Evolutionary conservation across 1,139 yeast species (phyloP), one percentile per base, ranked within the genome.

Genomic region (Wickerhamomyces sp.): DNA sequence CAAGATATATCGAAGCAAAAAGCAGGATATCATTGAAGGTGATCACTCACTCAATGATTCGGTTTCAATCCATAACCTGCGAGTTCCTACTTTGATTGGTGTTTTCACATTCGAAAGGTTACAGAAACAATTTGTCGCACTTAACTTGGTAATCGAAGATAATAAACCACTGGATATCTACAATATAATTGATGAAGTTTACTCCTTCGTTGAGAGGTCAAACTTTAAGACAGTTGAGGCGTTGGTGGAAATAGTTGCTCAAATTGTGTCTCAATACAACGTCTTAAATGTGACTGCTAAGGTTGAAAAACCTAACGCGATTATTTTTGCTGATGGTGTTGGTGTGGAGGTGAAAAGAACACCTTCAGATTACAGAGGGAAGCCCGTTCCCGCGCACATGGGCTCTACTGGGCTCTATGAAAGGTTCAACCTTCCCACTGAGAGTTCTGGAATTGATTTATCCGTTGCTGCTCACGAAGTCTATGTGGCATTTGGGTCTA

Each of bases 171-270:
- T 58, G 3, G 45, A 55, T 24, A 46, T 53, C 38, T 57, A 55
- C 15, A 28, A 43, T 0, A 58, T 78, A 16, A 65, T 77, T 21
- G 70, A 69, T 24, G 64, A 61, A 14, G 67, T 75, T 16, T 65
- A 74, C 0, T 52, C 54, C 2, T 84, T 78, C 51, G 86, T 87
- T 9, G 95, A 85, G 50, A 58, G 58, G 14, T 75, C 95, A 1
- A 77, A 79, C 44, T 91, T 86, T 63, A 83, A 86, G 52, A 91
- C 98, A 0, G 95, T 91, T 3, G 98, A 91, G 55, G 96, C 97
- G 0, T 68, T 91, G 41, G 94, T 85, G 4, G 73, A 78, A 41
- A 72, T 78, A 11, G 80, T 87, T 17, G 81, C 88, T 6, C 85
- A 80, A 47, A 58, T 81, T 32, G 66, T 80, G 4, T 66, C 74